Conservation (phyloP, 495 filamentous ascomycete genomes). For the Tirmania nivea region DNA sequence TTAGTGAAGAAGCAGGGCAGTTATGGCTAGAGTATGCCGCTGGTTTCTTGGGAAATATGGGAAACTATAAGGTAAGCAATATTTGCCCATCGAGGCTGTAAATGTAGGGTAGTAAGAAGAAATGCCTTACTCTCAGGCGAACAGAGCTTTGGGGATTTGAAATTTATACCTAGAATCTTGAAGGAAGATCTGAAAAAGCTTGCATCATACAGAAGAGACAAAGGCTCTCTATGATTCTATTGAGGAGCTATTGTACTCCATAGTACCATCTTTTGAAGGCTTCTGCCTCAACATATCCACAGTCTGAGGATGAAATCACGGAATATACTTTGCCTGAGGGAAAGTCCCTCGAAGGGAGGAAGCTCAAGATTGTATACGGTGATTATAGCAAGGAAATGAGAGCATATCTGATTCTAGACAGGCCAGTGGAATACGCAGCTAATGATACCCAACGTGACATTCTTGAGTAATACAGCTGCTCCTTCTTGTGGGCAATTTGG, state of each 20-base stretch:
- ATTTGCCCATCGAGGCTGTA: neutral
- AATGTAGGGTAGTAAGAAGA: neutral
- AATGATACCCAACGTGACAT: slow-evolving; percentile 75
- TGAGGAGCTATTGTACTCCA: slow-evolving; percentile 53
- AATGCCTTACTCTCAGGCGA: neutral
- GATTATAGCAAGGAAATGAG: slow-evolving; percentile 64
- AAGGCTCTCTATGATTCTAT: slow-evolving; percentile 44
- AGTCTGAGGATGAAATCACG: slow-evolving; percentile 40
- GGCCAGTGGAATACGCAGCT: slow-evolving; percentile 51
- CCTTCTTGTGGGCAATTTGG: slow-evolving; percentile 65
- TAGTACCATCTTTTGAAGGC: slow-evolving; percentile 70
- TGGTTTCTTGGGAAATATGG: slow-evolving; percentile 73
- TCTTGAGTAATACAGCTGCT: slow-evolving; percentile 61
- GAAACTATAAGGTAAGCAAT: slow-evolving; percentile 63
- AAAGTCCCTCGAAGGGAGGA: slow-evolving; percentile 11
- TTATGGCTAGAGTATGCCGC: slow-evolving; percentile 72
- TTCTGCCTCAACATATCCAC: slow-evolving; percentile 38
- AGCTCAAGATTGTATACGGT: slow-evolving; percentile 55
- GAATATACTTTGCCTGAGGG: slow-evolving; percentile 9
- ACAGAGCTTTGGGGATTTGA: slow-evolving; percentile 62
- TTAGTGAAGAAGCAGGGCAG: slow-evolving; percentile 45
- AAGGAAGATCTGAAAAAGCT: slow-evolving; percentile 46
- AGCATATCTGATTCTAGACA: slow-evolving; percentile 48
- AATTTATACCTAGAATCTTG: slow-evolving; percentile 67
- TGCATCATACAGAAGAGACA: slow-evolving; percentile 37